Base-by-base conservation (phyloP, 345 rosid genomes). In the Laguncularia racemosa region DNA sequence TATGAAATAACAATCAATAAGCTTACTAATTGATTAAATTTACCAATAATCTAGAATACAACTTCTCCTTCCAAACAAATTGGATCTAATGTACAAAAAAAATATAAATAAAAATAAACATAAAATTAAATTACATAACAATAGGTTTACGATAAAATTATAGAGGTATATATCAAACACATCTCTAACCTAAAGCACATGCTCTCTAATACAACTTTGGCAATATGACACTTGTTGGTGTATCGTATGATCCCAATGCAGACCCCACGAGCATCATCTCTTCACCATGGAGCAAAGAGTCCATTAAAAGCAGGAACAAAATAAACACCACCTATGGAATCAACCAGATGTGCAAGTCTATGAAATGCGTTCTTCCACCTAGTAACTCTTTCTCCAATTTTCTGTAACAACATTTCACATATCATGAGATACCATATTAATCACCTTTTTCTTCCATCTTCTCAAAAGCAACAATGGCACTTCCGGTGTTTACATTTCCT, bases 281-380 rank as follows among this genome's bases (percentile, higher is more conserved):
- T 81, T 97, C 99, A 93, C 88, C 88, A 85, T 19, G 99, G 99
- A 23, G 99, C 96, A 76, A 93, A 89, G 67, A 93, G 75, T 0
- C 95, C 97, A 52, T 86, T 93, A 46, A 93, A 93, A 6, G 99
- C 99, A 15, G 99, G 99, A 12, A 89, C 97, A 67, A 93, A 93
- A 65, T 93, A 89, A 15, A 93, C 85, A 9, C 99, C 99, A 16
- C 93, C 92, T 0, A 91, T 80, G 9, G 85, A 73, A 0, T 87
- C 86, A 19, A 85, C 99, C 76, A 57, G 47, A 2, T n/a, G 64
- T 0, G 99, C 99, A 59, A 93, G 61, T 0, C 80, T 12, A 80
- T 78, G 44, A 93, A 93, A 71, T 89, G 97, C 26, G 78, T 78
- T 64, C 74, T 81, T 52, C 96, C 99, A 38, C 95, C 99, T 3